Conservation (phyloP, 2,329 filamentous ascomycete species). For the Neodidymelliopsis sp. region DNA sequence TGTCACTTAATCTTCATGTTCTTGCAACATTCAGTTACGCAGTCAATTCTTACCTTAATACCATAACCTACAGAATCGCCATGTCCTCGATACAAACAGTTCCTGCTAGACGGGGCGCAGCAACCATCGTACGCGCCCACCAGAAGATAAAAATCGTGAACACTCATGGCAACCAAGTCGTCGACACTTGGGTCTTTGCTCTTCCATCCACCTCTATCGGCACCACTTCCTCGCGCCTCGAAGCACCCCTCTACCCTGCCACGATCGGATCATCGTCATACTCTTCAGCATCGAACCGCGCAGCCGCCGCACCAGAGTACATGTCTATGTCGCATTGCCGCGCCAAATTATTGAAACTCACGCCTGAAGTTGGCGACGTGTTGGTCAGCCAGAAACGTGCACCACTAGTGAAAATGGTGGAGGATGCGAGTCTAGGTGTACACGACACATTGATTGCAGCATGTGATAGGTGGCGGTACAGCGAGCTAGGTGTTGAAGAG, state of each 20-base stretch:
- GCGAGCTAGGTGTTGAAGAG: conserved; percentile 39
- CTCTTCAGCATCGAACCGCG: conserved; percentile 32
- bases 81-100: conserved; percentile 42
- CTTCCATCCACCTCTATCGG: conserved; percentile 32
- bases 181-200: conserved; percentile 60
- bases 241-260: conserved; percentile 41
- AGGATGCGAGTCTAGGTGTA: conserved; percentile 44
- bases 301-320: conserved; percentile 41
- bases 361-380: conserved; percentile 38
- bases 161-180: conserved; percentile 58
- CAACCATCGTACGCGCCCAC: conserved; percentile 46
- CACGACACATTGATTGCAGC: conserved; percentile 48
- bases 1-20: too few relatives aligned
- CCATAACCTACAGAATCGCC: not conserved
- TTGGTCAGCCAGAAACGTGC: conserved; percentile 45
- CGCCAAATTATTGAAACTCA: conserved; percentile 37
- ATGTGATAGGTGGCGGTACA: conserved; percentile 47
- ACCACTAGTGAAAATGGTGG: conserved; percentile 43
- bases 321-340: conserved; percentile 50
- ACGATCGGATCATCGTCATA: conserved; percentile 35
- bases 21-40: too few relatives aligned
- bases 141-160: conserved; percentile 58
- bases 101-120: conserved; percentile 55
- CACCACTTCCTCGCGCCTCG: conserved; percentile 30
- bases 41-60: not conserved